Percentiles rank a stretch among this genome's conserved stretches.
These are phyloP conservation scores for Kluyveromyces starmeri DNA, from an alignment of 805 yeast genomes.

Conservation along the genomic window DNA sequence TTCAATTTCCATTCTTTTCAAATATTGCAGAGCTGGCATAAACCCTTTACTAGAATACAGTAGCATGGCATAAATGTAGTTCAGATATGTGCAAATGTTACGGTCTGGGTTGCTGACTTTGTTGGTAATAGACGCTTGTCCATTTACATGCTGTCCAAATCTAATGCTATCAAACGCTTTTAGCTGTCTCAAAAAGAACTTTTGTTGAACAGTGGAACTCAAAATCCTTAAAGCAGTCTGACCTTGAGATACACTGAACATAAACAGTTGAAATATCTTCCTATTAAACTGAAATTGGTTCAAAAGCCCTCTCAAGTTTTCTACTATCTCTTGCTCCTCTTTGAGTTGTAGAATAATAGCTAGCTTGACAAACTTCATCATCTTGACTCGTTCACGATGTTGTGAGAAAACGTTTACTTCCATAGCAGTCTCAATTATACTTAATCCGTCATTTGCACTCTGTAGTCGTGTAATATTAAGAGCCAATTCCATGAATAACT, in stretches of 20 bases:
- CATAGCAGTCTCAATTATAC: conserved; percentile 64
- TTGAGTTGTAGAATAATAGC: conserved; percentile 42
- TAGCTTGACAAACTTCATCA: conserved; percentile 59
- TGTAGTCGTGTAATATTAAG: conserved; percentile 55
- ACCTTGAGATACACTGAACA: conserved; percentile 55
- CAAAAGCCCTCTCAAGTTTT: conserved; percentile 53
- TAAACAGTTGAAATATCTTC: conserved; percentile 53
- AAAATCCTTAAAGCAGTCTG: conserved; percentile 47
- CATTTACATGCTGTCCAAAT: conserved; percentile 45
- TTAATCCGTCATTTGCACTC: conserved; percentile 51
- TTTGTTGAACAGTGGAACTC: conserved; percentile 78
- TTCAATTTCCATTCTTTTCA: conserved; percentile 58
- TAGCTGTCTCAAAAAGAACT: conserved; percentile 79
- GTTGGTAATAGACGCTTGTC: conserved; percentile 68
- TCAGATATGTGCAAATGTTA: conserved; percentile 55
- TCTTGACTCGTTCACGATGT: conserved; percentile 48
- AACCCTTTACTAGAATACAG: conserved; percentile 77
- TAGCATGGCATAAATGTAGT: conserved; percentile 72
- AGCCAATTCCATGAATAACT: conserved; percentile 70
- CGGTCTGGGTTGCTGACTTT: conserved; percentile 35
- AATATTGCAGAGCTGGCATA: conserved; percentile 71
- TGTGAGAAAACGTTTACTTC: conserved; percentile 71
- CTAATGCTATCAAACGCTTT: conserved; percentile 78
- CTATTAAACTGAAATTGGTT: conserved; percentile 70
- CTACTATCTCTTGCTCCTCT: conserved; percentile 47